These are phyloP conservation scores for Diaporthe nobilis DNA, from an alignment of 2,329 filamentous ascomycete species.

Conservation along the genomic window DNA sequence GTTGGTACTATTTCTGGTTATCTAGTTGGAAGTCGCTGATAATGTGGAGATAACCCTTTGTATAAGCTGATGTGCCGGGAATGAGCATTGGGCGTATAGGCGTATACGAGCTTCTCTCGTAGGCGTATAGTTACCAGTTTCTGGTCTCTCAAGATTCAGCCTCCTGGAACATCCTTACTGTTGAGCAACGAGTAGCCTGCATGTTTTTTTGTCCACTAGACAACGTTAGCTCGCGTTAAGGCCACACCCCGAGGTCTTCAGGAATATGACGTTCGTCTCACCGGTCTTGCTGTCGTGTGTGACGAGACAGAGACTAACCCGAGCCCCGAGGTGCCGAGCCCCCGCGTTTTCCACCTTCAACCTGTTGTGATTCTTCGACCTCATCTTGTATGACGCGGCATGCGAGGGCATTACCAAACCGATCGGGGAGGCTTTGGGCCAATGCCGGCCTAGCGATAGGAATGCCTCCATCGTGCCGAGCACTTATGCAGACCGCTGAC, in stretches of 20 bases:
- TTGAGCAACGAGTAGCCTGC: background rate
- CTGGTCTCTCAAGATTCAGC: too few relatives aligned
- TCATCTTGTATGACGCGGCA: background rate
- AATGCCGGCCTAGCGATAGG: background rate
- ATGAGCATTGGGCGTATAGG: background rate
- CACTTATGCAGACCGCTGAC: background rate
- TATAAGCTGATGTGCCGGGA: background rate
- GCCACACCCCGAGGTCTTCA: background rate
- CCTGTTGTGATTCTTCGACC: background rate
- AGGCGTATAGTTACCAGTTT: background rate
- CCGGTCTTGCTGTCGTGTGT: background rate
- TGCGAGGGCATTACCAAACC: background rate
- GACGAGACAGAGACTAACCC: too few relatives aligned
- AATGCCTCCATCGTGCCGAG: background rate
- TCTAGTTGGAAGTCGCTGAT: background rate
- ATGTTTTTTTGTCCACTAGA: background rate
- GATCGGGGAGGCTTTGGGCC: background rate
- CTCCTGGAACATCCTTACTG: background rate
- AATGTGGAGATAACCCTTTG: background rate
- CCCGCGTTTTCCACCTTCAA: background rate
- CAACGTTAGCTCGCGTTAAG: background rate
- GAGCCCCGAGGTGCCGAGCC: background rate
- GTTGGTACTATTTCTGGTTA: background rate
- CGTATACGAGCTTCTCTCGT: background rate
- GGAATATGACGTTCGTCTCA: background rate